These are phyloP conservation scores for Roridomyces roridus DNA, from an alignment of 768 basidiomycete species.

Conservation along the genomic window DNA sequence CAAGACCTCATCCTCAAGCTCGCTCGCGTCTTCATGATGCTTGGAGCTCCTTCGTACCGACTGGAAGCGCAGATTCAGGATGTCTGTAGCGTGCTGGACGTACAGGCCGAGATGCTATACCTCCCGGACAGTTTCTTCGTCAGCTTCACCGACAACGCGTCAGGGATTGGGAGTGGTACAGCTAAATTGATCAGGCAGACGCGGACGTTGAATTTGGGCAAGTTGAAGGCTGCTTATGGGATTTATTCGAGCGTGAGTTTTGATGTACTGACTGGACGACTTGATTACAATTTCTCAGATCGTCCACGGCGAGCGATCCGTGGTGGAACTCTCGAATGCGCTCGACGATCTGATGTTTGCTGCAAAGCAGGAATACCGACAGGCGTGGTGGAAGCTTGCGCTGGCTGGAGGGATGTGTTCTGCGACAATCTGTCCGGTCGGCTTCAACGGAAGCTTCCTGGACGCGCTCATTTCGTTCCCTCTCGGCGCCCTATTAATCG, in stretches of 20 bases:
- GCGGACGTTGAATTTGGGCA: constrained; percentile 76
- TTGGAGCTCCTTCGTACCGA: constrained; percentile 83
- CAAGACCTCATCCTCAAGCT: constrained; percentile 89
- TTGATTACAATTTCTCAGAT: no score
- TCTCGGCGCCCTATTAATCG: constrained; percentile 77
- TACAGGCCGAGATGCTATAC: constrained; percentile 74
- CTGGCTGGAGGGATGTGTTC: constrained; percentile 82
- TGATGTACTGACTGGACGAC: no score
- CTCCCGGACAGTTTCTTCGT: constrained; percentile 79
- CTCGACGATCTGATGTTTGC: constrained; percentile 79
- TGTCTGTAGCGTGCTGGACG: constrained; percentile 79
- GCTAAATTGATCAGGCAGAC: constrained; percentile 81
- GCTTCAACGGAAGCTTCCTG: constrained; percentile 79
- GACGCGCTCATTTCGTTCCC: constrained; percentile 78
- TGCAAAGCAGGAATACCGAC: constrained; percentile 62
- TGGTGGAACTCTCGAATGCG: constrained; percentile 70
- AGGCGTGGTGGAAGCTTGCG: constrained; percentile 65
- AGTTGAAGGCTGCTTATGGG: constrained; percentile 71
- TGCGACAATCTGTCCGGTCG: constrained; percentile 72
- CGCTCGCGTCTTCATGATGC: constrained; percentile 88
- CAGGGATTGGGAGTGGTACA: constrained; percentile 82
- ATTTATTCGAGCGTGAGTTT: constrained; percentile 88
- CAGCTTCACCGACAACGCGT: constrained; percentile 80
- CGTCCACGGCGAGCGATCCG: constrained; percentile 82
- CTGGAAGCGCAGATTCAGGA: constrained; percentile 82